phyloP scores from a whole-genome alignment of 352 stramenopile genomes.

The Paralagenidium karlingii region DNA sequence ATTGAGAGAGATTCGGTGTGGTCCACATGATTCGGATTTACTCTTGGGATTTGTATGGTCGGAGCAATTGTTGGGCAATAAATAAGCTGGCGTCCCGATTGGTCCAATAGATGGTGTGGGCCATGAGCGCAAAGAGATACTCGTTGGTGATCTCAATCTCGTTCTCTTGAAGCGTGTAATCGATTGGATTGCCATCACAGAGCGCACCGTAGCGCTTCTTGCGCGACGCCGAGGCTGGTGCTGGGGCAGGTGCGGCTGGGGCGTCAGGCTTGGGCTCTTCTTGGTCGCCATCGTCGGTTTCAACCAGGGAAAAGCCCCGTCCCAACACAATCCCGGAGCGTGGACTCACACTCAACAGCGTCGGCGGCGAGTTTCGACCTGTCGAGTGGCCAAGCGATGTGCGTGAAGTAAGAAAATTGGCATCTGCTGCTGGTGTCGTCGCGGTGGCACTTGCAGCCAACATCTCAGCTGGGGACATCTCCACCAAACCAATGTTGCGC shows the following conservation, averaged over 20 bases:
- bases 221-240: too few species aligned
- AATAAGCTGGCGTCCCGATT: constrained; percentile 88
- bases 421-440: too few species aligned
- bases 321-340: not conserved
- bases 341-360: not conserved
- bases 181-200: constrained; percentile 58
- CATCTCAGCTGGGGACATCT: too few species aligned
- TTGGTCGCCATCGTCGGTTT: not conserved
- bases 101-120: constrained; percentile 88
- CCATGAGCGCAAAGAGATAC: constrained; percentile 86
- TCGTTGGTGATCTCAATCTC: constrained; percentile 92
- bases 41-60: constrained; percentile 18
- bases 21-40: constrained; percentile 20
- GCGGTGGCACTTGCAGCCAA: too few species aligned
- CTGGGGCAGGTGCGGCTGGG: too few species aligned
- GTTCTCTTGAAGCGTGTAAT: constrained; percentile 89
- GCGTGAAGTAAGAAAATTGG: not conserved
- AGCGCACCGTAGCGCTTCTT: constrained; percentile 24
- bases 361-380: not conserved
- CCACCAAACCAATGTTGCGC: constrained; percentile 59
- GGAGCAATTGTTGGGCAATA: constrained; percentile 78
- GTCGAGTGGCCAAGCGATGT: not conserved
- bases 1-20: constrained; percentile 28
- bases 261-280: not conserved
- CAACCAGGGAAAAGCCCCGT: too few species aligned